A percentile compares a stretch with the other conserved stretches of the same genome.
Conservation (phyloP, 164 flowering plant genomes). For the Malania oleifera region DNA sequence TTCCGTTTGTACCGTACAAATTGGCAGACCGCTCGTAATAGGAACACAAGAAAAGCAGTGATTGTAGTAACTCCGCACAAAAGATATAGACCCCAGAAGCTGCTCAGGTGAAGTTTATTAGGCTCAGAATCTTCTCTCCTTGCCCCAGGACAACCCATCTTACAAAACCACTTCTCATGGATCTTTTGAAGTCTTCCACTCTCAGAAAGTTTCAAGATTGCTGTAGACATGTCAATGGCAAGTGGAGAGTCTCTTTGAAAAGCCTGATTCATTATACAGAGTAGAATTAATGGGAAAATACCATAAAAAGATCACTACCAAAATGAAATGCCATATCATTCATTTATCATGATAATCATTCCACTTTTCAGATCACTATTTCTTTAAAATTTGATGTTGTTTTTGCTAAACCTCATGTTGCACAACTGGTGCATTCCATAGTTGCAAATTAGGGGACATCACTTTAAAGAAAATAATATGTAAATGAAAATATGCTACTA, state of each 20-base stretch:
- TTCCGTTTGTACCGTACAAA: constrained; percentile 37
- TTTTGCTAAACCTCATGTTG: no score
- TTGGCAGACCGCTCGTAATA: constrained; percentile 37
- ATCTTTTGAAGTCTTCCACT: constrained; percentile 81
- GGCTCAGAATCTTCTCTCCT: constrained; percentile 21
- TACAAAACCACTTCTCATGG: constrained; percentile 56
- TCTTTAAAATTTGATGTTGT: not conserved
- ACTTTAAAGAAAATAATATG: not conserved
- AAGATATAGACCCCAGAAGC: constrained; percentile 70
- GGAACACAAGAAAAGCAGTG: constrained; percentile 37
- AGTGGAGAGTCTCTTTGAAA: constrained; percentile 85
- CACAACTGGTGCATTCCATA: not conserved
- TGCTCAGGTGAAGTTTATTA: constrained; percentile 49
- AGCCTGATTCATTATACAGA: constrained; percentile 33
- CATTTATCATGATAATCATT: not conserved
- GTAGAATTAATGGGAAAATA: not conserved
- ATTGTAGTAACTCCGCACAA: constrained; percentile 40
- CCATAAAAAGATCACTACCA: not conserved
- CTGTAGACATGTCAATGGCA: constrained; percentile 84
- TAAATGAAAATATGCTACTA: not conserved
- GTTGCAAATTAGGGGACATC: not conserved
- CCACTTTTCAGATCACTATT: no score
- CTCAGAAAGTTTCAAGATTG: constrained; percentile 85
- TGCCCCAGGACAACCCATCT: constrained; percentile 31
- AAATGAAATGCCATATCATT: not conserved